Evolutionary conservation across 2,329 filamentous ascomycete genomes (phyloP).

Genomic region (Amphichorda felina): DNA sequence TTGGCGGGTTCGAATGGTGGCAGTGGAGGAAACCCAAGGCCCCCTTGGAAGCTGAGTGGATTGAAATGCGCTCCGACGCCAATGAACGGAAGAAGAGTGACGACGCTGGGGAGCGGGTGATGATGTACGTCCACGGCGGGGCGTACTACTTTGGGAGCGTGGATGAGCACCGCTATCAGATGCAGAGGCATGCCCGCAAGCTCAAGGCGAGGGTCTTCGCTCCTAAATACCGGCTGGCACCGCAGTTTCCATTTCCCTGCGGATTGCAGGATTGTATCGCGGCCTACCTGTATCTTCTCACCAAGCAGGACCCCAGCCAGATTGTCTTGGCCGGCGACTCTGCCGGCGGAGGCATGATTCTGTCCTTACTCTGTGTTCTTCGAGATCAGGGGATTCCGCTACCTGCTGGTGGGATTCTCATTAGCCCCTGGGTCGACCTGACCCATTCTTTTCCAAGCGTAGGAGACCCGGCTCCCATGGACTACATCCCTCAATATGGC

Average conservation of each 20-base stretch:
- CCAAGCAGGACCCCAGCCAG: slow-evolving; percentile 62
- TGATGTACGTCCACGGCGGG: slow-evolving; percentile 90
- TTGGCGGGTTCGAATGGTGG: slow-evolving; percentile 84
- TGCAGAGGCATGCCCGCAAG: slow-evolving; percentile 91
- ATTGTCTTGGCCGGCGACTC: slow-evolving; percentile 89
- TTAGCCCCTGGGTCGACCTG: slow-evolving; percentile 92
- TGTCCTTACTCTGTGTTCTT: slow-evolving; percentile 67
- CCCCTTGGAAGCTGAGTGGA: slow-evolving; percentile 76
- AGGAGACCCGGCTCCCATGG: slow-evolving; percentile 56
- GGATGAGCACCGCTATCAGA: slow-evolving; percentile 94
- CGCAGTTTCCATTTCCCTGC: slow-evolving; percentile 93
- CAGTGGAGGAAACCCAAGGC: slow-evolving; percentile 63
- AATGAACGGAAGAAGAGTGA: slow-evolving; percentile 53
- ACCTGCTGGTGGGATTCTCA: slow-evolving; percentile 79
- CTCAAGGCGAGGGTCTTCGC: slow-evolving; percentile 83
- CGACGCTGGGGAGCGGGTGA: slow-evolving; percentile 58
- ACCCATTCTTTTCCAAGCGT: slow-evolving; percentile 93
- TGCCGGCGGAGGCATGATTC: slow-evolving; percentile 81
- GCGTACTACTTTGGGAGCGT: slow-evolving; percentile 94
- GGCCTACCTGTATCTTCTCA: slow-evolving; percentile 73
- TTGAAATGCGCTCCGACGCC: slow-evolving; percentile 77
- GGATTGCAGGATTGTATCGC: slow-evolving; percentile 83
- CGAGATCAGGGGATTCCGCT: slow-evolving; percentile 75
- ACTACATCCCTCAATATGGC: slow-evolving; percentile 80
- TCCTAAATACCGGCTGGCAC: slow-evolving; percentile 75